Evolutionary conservation across 1,284 basidiomycete species (phyloP).

Genomic region (Heliocybe sulcata): DNA sequence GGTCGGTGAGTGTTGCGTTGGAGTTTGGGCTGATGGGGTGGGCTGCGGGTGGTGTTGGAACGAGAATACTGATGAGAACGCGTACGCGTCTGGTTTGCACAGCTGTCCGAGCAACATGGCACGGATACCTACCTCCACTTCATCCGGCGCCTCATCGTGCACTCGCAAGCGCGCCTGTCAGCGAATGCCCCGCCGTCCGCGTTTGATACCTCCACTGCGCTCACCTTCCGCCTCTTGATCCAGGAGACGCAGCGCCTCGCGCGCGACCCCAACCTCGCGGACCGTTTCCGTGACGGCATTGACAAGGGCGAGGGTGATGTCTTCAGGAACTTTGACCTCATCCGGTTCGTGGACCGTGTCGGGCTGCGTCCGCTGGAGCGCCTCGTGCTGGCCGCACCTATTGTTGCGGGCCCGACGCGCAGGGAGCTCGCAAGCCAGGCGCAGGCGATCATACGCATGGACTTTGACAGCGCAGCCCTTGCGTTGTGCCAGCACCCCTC

Average conservation of each 20-base stretch:
- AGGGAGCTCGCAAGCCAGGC: conserved; percentile 70
- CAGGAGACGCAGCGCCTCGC: conserved; percentile 83
- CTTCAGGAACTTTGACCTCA: conserved; percentile 74
- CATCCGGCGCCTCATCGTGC: conserved; percentile 86
- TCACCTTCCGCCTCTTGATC: conserved; percentile 78
- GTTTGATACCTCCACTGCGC: conserved; percentile 61
- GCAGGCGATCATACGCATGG: conserved; percentile 53
- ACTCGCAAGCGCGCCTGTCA: conserved; percentile 66
- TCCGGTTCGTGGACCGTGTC: conserved; percentile 70
- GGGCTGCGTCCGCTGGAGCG: conserved; percentile 75
- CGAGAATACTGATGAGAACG: not conserved
- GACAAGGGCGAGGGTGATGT: conserved; percentile 78
- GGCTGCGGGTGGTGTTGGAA: conserved; percentile 1
- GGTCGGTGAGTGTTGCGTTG: conserved; percentile 57
- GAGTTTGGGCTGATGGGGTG: not conserved
- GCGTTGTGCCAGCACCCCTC: conserved; percentile 69
- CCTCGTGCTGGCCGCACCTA: conserved; percentile 68
- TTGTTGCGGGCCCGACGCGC: conserved; percentile 61
- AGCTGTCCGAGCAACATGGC: conserved; percentile 93
- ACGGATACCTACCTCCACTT: conserved; percentile 94
- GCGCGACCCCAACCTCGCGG: conserved; percentile 80
- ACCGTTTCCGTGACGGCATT: conserved; percentile 80
- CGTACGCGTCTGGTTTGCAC: conserved; percentile 12
- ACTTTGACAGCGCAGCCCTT: conserved; percentile 71
- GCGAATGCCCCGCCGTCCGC: conserved; percentile 48